A percentile compares a stretch with the other conserved stretches of the same genome.
Evolutionary conservation across 2,329 filamentous ascomycete species (phyloP).

Genomic region (Trematosphaeria pertusa): DNA sequence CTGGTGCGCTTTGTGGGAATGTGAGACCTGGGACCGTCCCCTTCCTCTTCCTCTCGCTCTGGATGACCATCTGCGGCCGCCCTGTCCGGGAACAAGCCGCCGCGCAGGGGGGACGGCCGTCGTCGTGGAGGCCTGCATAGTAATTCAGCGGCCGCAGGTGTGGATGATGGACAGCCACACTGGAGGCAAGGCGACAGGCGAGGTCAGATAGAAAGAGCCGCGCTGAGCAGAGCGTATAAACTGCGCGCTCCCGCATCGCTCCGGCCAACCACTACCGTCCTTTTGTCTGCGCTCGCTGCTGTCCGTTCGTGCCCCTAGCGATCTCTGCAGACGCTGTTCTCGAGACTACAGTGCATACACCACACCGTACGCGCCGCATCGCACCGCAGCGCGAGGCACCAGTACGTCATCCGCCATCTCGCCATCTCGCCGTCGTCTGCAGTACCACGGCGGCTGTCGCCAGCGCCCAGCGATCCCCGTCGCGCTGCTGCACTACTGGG

Average conservation of each 20-base stretch:
- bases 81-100: slow-evolving; percentile 28
- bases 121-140: slow-evolving; percentile 13
- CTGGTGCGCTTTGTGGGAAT: slow-evolving; percentile 20
- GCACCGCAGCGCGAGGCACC: slow-evolving; percentile 2
- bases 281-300: slow-evolving; percentile 2
- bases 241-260: slow-evolving; percentile 17
- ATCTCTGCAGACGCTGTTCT: slow-evolving; percentile 1
- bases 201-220: slow-evolving; percentile 15
- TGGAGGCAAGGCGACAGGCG: slow-evolving; percentile 1
- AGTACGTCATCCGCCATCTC: slow-evolving; percentile 24
- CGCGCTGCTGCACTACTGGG: slow-evolving; percentile 21
- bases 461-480: slow-evolving; percentile 12
- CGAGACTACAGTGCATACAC: neutral
- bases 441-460: slow-evolving; percentile 24
- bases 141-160: slow-evolving; percentile 15
- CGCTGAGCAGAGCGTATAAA: slow-evolving; percentile 17
- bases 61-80: slow-evolving; percentile 41
- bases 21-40: slow-evolving; percentile 25
- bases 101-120: slow-evolving; percentile 20
- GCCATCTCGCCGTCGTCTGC: slow-evolving; percentile 23
- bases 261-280: slow-evolving; percentile 14
- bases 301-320: neutral
- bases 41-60: slow-evolving; percentile 9
- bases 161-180: slow-evolving; percentile 17
- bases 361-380: neutral